Conservation (phyloP, 2,329 filamentous ascomycete genomes). For the Periconia sp. region DNA sequence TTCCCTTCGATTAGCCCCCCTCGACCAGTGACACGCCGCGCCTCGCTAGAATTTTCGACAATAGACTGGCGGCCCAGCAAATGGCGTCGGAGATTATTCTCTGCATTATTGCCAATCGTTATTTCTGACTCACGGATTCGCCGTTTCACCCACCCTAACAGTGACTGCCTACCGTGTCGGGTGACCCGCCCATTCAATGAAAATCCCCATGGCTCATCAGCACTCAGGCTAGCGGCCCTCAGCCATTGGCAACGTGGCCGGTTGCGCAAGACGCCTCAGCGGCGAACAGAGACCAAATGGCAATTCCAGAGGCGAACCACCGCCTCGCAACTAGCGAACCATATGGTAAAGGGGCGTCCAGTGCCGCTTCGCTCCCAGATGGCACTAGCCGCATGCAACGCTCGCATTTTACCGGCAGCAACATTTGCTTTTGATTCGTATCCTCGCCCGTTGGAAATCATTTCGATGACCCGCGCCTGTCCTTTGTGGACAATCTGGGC, state of each 20-base stretch:
- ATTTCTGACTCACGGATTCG: conserved; percentile 18
- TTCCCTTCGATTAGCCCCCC: conserved; percentile 17
- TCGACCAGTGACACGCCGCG: conserved; percentile 35
- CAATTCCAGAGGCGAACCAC: conserved; percentile 10
- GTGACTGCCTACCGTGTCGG: conserved; percentile 22
- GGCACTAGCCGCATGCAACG: conserved; percentile 20
- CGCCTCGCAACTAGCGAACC: conserved; percentile 12
- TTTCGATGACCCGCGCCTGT: conserved; percentile 24
- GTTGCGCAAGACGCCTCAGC: conserved; percentile 28
- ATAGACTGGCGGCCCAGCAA: conserved; percentile 35
- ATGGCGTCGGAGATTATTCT: conserved; percentile 41
- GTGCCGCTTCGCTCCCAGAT: conserved; percentile 24
- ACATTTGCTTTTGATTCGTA: conserved; percentile 31
- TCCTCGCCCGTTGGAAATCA: conserved; percentile 36
- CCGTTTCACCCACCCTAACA: conserved; percentile 12
- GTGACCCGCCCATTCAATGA: conserved; percentile 30
- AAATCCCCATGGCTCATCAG: conserved; percentile 13
- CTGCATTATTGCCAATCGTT: conserved; percentile 35
- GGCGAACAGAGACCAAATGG: conserved; percentile 5
- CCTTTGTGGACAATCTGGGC: conserved; percentile 23
- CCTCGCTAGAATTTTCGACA: conserved; percentile 39
- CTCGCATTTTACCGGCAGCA: conserved; percentile 27
- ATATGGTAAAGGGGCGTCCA: conserved; percentile 3
- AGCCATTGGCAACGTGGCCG: conserved; percentile 27
- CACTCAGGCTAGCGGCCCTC: conserved; percentile 17